Conservation (phyloP, 495 filamentous ascomycete genomes). For the Penicillium egyptiacum region DNA sequence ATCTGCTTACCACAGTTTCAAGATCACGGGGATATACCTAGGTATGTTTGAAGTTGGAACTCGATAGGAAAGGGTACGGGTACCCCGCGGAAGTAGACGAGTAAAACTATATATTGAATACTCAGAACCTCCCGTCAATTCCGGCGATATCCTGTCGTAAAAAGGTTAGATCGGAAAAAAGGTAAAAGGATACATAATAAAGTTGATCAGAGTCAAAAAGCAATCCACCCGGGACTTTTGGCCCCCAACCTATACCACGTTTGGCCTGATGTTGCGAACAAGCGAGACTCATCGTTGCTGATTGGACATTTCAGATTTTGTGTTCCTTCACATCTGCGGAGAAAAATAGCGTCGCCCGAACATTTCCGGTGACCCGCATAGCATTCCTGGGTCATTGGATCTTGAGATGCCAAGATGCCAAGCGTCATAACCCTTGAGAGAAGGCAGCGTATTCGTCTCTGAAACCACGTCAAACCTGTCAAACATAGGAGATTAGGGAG, state of each 20-base stretch:
- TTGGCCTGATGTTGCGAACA: conserved; percentile 29
- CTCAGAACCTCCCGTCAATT: not conserved
- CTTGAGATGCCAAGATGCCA: no score
- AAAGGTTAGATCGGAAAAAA: not conserved
- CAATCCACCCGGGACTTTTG: conserved; percentile 5
- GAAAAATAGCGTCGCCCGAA: conserved; percentile 5
- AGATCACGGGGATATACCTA: no score
- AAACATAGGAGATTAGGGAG: not conserved
- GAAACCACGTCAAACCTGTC: not conserved
- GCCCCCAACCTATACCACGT: conserved; percentile 24
- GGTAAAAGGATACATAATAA: not conserved
- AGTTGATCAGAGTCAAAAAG: not conserved
- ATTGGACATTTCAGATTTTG: conserved; percentile 1
- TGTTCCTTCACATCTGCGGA: conserved; percentile 13
- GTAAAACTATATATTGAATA: not conserved
- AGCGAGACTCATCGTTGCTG: conserved; percentile 13
- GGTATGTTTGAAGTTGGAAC: not conserved
- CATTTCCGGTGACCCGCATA: conserved; percentile 6
- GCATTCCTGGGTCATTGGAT: no score
- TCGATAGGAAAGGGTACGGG: not conserved
- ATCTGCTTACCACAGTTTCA: no score
- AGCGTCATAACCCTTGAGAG: not conserved
- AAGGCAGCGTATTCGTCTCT: not conserved
- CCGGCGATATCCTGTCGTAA: not conserved
- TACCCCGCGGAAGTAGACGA: not conserved